Evolutionary conservation across 2,329 filamentous ascomycete species (phyloP), one percentile per base, ranked within the genome.

Genomic region (Fusarium duplospermum): DNA sequence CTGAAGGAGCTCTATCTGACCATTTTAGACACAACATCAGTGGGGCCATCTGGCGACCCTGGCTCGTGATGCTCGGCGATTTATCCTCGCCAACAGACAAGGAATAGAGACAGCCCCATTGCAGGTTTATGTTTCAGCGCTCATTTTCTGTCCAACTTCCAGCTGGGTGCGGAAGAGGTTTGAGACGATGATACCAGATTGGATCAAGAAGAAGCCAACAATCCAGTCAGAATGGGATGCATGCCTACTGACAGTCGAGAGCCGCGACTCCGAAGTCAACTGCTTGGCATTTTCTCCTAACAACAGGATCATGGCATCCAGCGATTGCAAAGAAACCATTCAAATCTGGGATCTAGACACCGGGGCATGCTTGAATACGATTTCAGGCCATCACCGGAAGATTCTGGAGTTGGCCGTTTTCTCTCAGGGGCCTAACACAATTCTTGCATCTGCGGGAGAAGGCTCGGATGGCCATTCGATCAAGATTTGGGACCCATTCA

Each of bases 251-350:
- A 54, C 50, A 18, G 29, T 54, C 22, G 50, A 54, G 29, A 29
- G 50, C 0, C 50, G 33, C 10, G 4, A 8, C 2, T 4, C 3
- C 11, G 4, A 0, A 1, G 31, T 29, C 1, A 1, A 1, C 1
- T 2, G 2, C 10, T 20, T 54, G 2, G 16, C 50, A 9, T 54
- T 54, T 33, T 20, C 29, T 33, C 18, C 24, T 9, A 16, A 33
- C 7, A 33, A 29, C 29, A 33, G 8, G 27, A 54, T 33, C 18
- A 20, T 54, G 1, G 50, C 29, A 29, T 54, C 50, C 10, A 10
- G 50, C 4, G 3, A 7, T 4, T 4, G 1, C 3, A 0, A 0
- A 1, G 50, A 11, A 4, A 10, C 0, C 0, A 54, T 54, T 11
- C 22, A 33, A 54, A 33, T 33, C 1, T 54, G 50, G 50, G 29